phyloP scores from a whole-genome alignment of 2,329 filamentous ascomycete genomes.

The Penicillium capsulatum region DNA sequence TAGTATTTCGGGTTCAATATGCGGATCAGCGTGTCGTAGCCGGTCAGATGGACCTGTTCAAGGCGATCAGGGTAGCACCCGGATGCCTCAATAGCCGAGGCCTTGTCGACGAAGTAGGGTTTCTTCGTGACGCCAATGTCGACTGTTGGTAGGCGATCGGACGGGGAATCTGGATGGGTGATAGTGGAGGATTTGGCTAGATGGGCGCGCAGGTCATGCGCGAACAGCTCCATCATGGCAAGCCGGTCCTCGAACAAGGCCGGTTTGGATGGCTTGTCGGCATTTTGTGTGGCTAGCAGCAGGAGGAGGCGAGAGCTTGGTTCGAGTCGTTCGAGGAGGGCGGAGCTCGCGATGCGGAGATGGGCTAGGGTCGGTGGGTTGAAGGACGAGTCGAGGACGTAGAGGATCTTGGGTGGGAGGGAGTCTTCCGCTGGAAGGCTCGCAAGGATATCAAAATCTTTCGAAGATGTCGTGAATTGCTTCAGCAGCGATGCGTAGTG shows the following conservation, averaged over 20 bases:
- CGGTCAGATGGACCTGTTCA: slow-evolving; percentile 47
- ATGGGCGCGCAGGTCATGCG: slow-evolving; percentile 39
- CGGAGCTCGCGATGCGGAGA: slow-evolving; percentile 52
- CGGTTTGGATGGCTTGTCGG: slow-evolving; percentile 56
- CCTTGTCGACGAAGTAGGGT: slow-evolving; percentile 49
- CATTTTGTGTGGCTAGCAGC: slow-evolving; percentile 61
- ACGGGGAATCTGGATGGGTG: slow-evolving; percentile 6
- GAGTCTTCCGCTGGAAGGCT: slow-evolving; percentile 12
- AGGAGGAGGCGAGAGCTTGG: slow-evolving; percentile 48
- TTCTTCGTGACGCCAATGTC: slow-evolving; percentile 48
- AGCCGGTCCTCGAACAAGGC: slow-evolving; percentile 48
- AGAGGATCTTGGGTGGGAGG: slow-evolving; percentile 42
- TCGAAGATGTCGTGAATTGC: slow-evolving; percentile 40
- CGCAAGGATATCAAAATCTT: slow-evolving; percentile 28
- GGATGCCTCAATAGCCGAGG: slow-evolving; percentile 39
- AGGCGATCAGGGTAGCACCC: slow-evolving; percentile 33
- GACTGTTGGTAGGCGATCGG: slow-evolving; percentile 30
- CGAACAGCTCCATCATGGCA: slow-evolving; percentile 48
- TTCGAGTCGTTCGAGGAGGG: slow-evolving; percentile 40
- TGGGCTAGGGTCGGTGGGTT: slow-evolving; percentile 62
- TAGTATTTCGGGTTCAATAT: slow-evolving; percentile 50
- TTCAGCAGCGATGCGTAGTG: slow-evolving; percentile 42
- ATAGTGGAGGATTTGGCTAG: slow-evolving; percentile 16
- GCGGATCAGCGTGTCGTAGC: slow-evolving; percentile 48
- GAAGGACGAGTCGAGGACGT: slow-evolving; percentile 63